A percentile compares a stretch with the other conserved stretches of the same genome.
Conservation (phyloP, 495 filamentous ascomycete species). For the Jackrogersella minutella region DNA sequence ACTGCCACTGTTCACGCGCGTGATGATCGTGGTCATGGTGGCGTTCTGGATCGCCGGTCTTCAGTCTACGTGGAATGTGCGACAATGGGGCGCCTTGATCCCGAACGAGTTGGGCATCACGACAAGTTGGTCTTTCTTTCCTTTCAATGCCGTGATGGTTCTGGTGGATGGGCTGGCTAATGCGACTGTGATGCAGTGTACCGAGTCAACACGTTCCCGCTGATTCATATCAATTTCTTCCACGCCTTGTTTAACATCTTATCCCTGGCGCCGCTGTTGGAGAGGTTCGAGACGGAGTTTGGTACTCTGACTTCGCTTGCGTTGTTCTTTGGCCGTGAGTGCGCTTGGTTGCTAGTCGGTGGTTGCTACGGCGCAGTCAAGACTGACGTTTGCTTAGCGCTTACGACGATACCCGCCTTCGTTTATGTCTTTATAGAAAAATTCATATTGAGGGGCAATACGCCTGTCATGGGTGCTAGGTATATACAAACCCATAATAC, state of each 20-base stretch:
- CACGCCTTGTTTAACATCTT: slow-evolving; percentile 82
- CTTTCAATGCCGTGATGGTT: too few species aligned
- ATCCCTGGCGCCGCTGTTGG: slow-evolving; percentile 81
- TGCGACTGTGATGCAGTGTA: slow-evolving; percentile 68
- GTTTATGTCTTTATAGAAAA: slow-evolving; percentile 77
- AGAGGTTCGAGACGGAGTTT: slow-evolving; percentile 92
- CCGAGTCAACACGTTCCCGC: slow-evolving; percentile 88
- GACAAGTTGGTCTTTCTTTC: slow-evolving; percentile 72
- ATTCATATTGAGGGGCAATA: slow-evolving; percentile 68
- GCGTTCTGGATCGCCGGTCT: slow-evolving; percentile 72
- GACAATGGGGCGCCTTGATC: slow-evolving; percentile 77
- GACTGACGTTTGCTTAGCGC: slow-evolving; percentile 59
- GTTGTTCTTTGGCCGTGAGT: slow-evolving; percentile 89
- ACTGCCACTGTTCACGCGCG: slow-evolving; percentile 86
- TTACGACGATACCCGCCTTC: slow-evolving; percentile 79
- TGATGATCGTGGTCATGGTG: slow-evolving; percentile 72
- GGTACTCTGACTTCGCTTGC: slow-evolving; percentile 85
- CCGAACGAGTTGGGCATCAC: slow-evolving; percentile 75
- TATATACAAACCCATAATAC: slow-evolving; percentile 47
- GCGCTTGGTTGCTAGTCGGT: too few species aligned
- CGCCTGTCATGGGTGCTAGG: slow-evolving; percentile 82
- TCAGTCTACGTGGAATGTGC: slow-evolving; percentile 71
- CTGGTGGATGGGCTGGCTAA: slow-evolving; percentile 12
- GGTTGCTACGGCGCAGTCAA: neutral
- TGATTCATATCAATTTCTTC: slow-evolving; percentile 82